These are phyloP conservation scores for Effrenium voratum DNA, from an alignment of 73 alveolate species.

Conservation along the genomic window DNA sequence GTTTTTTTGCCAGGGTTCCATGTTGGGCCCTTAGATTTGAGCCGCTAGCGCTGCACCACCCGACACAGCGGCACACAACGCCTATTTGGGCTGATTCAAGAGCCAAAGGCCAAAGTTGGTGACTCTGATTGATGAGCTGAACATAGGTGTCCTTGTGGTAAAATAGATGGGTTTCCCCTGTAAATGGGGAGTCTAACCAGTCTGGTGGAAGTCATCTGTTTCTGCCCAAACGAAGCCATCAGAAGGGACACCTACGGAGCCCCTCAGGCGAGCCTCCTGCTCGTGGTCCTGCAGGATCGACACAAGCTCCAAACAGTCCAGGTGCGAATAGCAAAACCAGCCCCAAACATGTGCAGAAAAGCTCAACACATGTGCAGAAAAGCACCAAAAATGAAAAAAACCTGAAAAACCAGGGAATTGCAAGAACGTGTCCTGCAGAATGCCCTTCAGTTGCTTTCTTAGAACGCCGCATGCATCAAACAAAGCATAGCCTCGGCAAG, in stretches of 20 bases:
- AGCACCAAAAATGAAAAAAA: too few species aligned
- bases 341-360: too few species aligned
- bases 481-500: not conserved
- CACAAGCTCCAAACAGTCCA: not conserved
- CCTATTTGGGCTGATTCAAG: not conserved
- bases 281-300: slow-evolving; percentile 39
- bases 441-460: not conserved
- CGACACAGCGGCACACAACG: not conserved
- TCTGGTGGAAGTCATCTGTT: not conserved
- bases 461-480: not conserved
- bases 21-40: too few species aligned
- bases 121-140: not conserved
- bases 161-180: not conserved
- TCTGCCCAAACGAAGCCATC: not conserved
- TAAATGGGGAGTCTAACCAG: not conserved
- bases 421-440: not conserved
- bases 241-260: not conserved
- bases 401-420: not conserved
- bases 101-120: not conserved
- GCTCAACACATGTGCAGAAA: too few species aligned
- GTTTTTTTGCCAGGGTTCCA: too few species aligned
- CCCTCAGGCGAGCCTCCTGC: not conserved
- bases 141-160: not conserved
- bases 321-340: not conserved
- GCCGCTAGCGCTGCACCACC: not conserved